Evolutionary conservation across 2,329 filamentous ascomycete species (phyloP), one percentile per base, ranked within the genome.

Genomic region (Alternaria gaisen): DNA sequence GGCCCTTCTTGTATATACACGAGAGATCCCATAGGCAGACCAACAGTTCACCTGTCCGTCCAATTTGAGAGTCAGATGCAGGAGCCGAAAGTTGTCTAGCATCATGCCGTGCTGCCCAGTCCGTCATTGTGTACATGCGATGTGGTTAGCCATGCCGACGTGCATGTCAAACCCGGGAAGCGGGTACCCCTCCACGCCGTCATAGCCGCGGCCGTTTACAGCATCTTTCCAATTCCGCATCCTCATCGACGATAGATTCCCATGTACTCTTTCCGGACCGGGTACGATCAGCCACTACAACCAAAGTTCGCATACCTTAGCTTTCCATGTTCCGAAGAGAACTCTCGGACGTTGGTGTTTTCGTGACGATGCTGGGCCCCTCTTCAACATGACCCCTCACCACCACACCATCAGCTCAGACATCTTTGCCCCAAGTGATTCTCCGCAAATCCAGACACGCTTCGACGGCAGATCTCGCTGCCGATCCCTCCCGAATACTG

Each of bases 51-150:
- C 11, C 18, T 26, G 11, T 36, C 60, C 56, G 16, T 36, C 60
- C 57, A 30, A 26, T 61, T 67, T 48, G 48, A 62, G 60, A 44
- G 44, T 11, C 62, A 46, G 52, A 63, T 59, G 61, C 65, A 69
- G 53, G 51, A 62, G 58, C 54, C 50, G 43, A 63, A 55, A 62
- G 50, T 44, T 53, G 65, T 71, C 36, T 60, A 53, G 58, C 47
- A 57, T 57, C 53, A 76, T 76, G 74, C 70, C 67, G 68, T 77
- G 74, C 74, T 76, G 73, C 74, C 75, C 73, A 76, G 72, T 72
- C 70, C 63, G 68, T 66, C 66, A 56, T 65, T 65, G 52, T 60
- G 55, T 59, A 58, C 56, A 50, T 18, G 22, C 46, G 22, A 50
- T 50, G 46, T 67, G 51, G 52, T 65, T 68, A 69, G 67, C 66